Conservation (phyloP, 495 filamentous ascomycete species). For the Neurospora sp. region DNA sequence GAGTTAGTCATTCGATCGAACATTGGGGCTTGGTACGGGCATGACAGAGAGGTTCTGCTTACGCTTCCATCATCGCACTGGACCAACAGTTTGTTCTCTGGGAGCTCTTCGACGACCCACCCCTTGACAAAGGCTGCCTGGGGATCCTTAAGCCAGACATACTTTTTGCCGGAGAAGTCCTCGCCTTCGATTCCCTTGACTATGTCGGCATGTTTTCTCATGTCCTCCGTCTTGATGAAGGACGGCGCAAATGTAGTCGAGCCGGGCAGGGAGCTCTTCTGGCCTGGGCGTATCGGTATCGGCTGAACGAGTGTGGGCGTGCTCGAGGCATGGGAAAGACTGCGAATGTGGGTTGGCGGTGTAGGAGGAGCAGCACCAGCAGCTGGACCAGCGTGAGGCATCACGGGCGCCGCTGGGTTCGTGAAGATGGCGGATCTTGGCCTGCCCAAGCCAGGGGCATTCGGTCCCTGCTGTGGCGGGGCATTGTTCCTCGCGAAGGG, state of each 20-base stretch:
- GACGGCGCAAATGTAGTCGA: constrained; percentile 85
- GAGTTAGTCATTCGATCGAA: constrained; percentile 13
- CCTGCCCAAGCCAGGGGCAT: constrained; percentile 37
- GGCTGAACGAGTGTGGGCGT: constrained; percentile 19
- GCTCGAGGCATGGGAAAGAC: constrained; percentile 33
- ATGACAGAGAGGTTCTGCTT: constrained; percentile 21
- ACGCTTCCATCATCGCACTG: constrained; percentile 93
- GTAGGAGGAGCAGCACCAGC: constrained; percentile 13
- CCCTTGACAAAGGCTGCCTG: constrained; percentile 84
- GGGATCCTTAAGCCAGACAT: constrained; percentile 90
- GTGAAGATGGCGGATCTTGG: constrained; percentile 66
- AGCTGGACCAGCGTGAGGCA: neutral
- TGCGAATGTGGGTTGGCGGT: constrained; percentile 27
- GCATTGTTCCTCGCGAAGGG: constrained; percentile 53
- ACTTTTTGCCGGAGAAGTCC: constrained; percentile 97
- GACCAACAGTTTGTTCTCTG: constrained; percentile 58
- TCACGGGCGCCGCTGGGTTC: constrained; percentile 37
- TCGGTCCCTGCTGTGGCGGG: constrained; percentile 53
- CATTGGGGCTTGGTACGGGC: neutral
- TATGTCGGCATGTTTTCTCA: constrained; percentile 53
- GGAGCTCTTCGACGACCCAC: constrained; percentile 76
- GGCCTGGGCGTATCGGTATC: constrained; percentile 19
- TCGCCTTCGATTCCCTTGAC: constrained; percentile 80
- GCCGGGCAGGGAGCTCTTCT: constrained; percentile 45
- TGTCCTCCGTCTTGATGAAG: constrained; percentile 81